Conservation (phyloP, 306 rosid species). For the Quercus variabilis region DNA sequence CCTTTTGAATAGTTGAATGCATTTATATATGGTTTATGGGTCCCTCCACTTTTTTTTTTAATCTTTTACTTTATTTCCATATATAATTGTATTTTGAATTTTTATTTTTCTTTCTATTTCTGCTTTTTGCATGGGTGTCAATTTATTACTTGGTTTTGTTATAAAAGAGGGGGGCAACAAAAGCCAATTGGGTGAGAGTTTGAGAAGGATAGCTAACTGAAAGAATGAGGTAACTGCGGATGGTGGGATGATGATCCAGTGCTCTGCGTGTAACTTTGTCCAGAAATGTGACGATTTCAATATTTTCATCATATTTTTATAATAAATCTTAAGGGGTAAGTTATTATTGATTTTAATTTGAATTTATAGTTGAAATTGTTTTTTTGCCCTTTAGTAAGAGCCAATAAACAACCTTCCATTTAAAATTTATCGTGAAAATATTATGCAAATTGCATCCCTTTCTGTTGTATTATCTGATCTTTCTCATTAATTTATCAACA, state of each 20-base stretch:
- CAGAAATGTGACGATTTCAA: too few relatives aligned
- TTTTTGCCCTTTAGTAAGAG: too few relatives aligned
- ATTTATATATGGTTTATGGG: background rate
- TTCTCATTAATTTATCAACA: background rate
- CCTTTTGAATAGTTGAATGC: background rate
- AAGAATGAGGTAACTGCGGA: background rate
- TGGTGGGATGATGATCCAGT: background rate
- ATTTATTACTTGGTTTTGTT: constrained; percentile 9
- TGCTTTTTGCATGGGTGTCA: constrained; percentile 5
- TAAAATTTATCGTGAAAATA: too few relatives aligned
- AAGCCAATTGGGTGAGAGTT: constrained; percentile 8
- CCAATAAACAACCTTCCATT: too few relatives aligned
- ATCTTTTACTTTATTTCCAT: background rate
- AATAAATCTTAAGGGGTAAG: accelerated
- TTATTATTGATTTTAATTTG: too few relatives aligned
- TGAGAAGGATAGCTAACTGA: background rate
- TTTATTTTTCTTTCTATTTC: background rate
- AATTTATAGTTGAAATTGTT: accelerated
- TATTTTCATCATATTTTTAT: accelerated
- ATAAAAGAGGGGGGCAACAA: constrained; percentile 2
- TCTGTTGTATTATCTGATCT: too few relatives aligned
- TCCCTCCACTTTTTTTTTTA: background rate
- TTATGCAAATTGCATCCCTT: too few relatives aligned
- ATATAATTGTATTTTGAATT: too few relatives aligned
- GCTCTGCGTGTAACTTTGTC: background rate